Percentiles rank a stretch among this genome's conserved stretches.
Evolutionary conservation across 2,329 filamentous ascomycete species (phyloP).

Genomic region (Microsporum audouinii): DNA sequence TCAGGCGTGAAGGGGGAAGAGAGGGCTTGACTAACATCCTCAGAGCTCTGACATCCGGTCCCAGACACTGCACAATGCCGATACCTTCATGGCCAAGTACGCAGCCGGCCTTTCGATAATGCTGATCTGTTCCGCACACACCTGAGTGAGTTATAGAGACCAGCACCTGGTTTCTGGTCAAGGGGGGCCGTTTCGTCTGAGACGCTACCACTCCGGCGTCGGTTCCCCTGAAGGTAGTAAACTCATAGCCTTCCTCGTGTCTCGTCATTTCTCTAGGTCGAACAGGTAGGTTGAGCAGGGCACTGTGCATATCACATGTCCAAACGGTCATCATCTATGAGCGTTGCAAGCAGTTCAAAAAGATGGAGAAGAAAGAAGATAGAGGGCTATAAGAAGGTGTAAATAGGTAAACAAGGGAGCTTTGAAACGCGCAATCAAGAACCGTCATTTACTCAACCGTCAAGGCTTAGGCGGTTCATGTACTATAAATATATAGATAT

Average conservation of each 20-base stretch:
- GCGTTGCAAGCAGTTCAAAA: not conserved
- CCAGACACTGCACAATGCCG: slow-evolving; percentile 24
- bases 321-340: not conserved
- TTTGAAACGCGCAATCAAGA: slow-evolving; percentile 1
- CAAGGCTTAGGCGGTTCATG: not conserved
- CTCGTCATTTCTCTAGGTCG: not conserved
- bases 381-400: not conserved
- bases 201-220: slow-evolving; percentile 4
- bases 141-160: slow-evolving; percentile 55
- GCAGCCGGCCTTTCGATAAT: slow-evolving; percentile 12
- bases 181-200: not conserved
- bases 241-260: not conserved
- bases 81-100: slow-evolving; percentile 31
- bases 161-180: slow-evolving; percentile 38
- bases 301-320: not conserved
- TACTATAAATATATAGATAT: not conserved
- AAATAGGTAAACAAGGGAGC: not conserved
- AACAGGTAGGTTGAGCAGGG: not conserved
- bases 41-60: slow-evolving; percentile 24
- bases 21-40: slow-evolving; percentile 18
- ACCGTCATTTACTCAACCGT: not conserved
- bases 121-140: slow-evolving; percentile 50
- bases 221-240: slow-evolving; percentile 9
- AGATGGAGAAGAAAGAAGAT: not conserved
- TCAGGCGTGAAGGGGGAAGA: not conserved